Conservation (phyloP, 805 yeast genomes). For the Yamadazyma scolyti region DNA sequence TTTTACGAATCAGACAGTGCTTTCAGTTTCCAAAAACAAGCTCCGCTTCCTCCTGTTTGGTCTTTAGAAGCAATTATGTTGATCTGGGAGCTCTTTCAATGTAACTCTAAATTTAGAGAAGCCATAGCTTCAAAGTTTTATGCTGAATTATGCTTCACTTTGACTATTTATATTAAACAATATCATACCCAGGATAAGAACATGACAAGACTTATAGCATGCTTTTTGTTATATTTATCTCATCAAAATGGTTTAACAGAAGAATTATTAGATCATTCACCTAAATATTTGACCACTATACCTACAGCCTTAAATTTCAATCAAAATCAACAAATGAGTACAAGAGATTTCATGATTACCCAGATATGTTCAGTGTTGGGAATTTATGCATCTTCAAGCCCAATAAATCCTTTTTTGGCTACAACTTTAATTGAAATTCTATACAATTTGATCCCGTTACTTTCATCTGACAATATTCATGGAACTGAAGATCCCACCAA, state of each 20-base stretch:
- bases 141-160: conserved; percentile 49
- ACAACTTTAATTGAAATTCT: conserved; percentile 56
- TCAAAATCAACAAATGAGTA: conserved; percentile 30
- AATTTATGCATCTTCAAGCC: conserved; percentile 13
- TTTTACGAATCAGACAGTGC: conserved; percentile 10
- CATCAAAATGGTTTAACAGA: conserved; percentile 35
- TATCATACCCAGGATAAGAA: conserved; percentile 39
- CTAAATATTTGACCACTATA: conserved; percentile 42
- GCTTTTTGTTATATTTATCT: conserved; percentile 49
- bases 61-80: conserved; percentile 57
- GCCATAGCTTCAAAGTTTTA: conserved; percentile 38
- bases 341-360: conserved; percentile 59
- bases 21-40: conserved; percentile 13
- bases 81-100: conserved; percentile 73
- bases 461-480: conserved; percentile 19
- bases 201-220: conserved; percentile 48
- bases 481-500: conserved; percentile 17
- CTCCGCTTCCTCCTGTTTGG: conserved; percentile 43
- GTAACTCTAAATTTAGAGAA: conserved; percentile 57
- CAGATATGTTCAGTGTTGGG: conserved; percentile 46
- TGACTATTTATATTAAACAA: conserved; percentile 56
- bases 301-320: conserved; percentile 42
- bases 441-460: conserved; percentile 50
- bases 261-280: conserved; percentile 44
- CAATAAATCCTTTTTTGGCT: conserved; percentile 25